Conservation (phyloP, 148 eudicot genomes). For the Vaccinium darrowii region DNA sequence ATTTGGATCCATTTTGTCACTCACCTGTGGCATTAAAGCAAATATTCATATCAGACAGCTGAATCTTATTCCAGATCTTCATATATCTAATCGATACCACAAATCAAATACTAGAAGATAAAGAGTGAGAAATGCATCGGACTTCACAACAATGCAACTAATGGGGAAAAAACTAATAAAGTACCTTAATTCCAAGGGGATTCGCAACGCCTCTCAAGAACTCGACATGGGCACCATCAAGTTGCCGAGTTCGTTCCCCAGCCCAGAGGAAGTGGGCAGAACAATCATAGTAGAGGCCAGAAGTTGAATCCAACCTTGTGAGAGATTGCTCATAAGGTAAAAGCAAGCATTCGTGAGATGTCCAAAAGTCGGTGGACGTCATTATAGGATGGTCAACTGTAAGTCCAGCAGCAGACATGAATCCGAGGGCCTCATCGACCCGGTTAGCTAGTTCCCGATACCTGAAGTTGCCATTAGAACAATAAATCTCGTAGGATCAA, state of each 20-base stretch:
- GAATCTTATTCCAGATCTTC: background rate
- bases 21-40: constrained; percentile 48
- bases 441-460: constrained; percentile 86
- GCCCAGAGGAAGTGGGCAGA: constrained; percentile 93
- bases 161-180: background rate
- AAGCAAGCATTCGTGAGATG: constrained; percentile 89
- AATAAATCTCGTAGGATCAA: constrained; percentile 6
- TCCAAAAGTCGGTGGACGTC: constrained; percentile 90
- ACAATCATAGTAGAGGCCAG: constrained; percentile 85
- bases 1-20: constrained; percentile 89
- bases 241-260: constrained; percentile 91
- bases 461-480: constrained; percentile 35
- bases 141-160: background rate
- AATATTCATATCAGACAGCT: background rate
- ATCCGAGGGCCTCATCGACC: constrained; percentile 94
- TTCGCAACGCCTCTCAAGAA: constrained; percentile 89
- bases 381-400: constrained; percentile 81
- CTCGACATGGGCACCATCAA: constrained; percentile 95
- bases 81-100: background rate
- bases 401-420: constrained; percentile 95
- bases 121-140: background rate
- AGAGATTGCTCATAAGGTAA: constrained; percentile 91
- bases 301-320: constrained; percentile 83
- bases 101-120: background rate
- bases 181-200: constrained; percentile 93